A percentile compares a stretch with the other conserved stretches of the same genome.
phyloP scores from a whole-genome alignment of 176 grass and related monocot species.

The Melocanna baccifera region DNA sequence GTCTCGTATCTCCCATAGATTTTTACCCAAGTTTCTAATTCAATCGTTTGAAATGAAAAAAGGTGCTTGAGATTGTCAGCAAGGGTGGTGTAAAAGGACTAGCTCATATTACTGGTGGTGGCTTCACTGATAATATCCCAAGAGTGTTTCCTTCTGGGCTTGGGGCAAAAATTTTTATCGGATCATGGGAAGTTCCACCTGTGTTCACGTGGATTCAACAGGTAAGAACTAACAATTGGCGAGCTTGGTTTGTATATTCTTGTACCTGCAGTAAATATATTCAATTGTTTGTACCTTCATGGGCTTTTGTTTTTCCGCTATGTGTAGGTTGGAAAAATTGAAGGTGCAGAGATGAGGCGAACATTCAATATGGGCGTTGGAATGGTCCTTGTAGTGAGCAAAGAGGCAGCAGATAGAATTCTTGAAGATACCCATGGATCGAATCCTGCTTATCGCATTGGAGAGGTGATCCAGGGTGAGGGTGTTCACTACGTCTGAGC shows the following conservation, averaged over 20 bases:
- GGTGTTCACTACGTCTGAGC: conserved; percentile 60
- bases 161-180: conserved; percentile 58
- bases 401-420: conserved; percentile 48
- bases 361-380: conserved; percentile 96
- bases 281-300: too few species aligned
- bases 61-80: conserved; percentile 81
- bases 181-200: conserved; percentile 67
- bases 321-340: conserved; percentile 72
- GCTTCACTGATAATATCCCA: conserved; percentile 90
- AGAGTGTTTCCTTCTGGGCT: conserved; percentile 70
- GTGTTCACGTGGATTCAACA: conserved; percentile 78
- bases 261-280: not conserved
- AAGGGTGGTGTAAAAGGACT: conserved; percentile 87
- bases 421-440: conserved; percentile 30
- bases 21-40: not conserved
- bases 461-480: conserved; percentile 70
- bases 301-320: not conserved
- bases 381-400: conserved; percentile 80
- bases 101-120: conserved; percentile 91
- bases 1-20: not conserved
- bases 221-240: conserved; percentile 27
- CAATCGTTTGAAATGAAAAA: conserved; percentile 9
- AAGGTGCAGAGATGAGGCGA: conserved; percentile 76
- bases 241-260: not conserved
- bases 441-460: conserved; percentile 46